These are phyloP conservation scores for Mortierella sp. DNA, from an alignment of 371 early-diverging fungal genomes.

Conservation along the genomic window DNA sequence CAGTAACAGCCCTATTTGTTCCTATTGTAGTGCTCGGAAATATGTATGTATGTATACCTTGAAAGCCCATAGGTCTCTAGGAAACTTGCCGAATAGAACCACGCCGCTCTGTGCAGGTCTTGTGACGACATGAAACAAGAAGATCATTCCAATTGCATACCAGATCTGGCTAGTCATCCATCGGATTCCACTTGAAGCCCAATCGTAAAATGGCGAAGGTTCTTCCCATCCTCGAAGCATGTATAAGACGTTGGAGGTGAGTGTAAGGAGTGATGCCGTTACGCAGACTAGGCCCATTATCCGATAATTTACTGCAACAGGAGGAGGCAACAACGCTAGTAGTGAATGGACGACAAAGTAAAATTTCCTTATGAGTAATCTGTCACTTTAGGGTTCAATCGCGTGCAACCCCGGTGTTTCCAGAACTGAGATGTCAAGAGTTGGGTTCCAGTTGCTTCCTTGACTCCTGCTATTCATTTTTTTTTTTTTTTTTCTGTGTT, in stretches of 20 bases:
- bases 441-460: not conserved
- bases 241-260: constrained; percentile 50
- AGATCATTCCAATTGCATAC: constrained; percentile 57
- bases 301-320: constrained; percentile 37
- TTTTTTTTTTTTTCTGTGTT: not conserved
- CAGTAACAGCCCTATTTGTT: not conserved
- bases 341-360: not conserved
- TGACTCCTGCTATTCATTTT: not conserved
- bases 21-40: too few relatives aligned
- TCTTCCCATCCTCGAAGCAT: constrained; percentile 56
- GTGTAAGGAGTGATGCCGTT: constrained; percentile 40
- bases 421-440: not conserved
- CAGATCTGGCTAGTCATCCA: constrained; percentile 58
- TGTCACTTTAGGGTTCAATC: constrained; percentile 23
- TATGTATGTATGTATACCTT: constrained; percentile 30
- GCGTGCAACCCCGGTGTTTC: not conserved
- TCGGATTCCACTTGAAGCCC: constrained; percentile 44
- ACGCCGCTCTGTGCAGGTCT: constrained; percentile 56
- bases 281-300: constrained; percentile 49
- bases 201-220: constrained; percentile 50
- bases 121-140: constrained; percentile 53
- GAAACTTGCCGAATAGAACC: constrained; percentile 53
- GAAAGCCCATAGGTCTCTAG: constrained; percentile 44
- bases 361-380: not conserved
- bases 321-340: constrained; percentile 47